These are phyloP conservation scores for Lipomyces lipofer DNA, from an alignment of 805 yeast genomes.

Conservation along the genomic window DNA sequence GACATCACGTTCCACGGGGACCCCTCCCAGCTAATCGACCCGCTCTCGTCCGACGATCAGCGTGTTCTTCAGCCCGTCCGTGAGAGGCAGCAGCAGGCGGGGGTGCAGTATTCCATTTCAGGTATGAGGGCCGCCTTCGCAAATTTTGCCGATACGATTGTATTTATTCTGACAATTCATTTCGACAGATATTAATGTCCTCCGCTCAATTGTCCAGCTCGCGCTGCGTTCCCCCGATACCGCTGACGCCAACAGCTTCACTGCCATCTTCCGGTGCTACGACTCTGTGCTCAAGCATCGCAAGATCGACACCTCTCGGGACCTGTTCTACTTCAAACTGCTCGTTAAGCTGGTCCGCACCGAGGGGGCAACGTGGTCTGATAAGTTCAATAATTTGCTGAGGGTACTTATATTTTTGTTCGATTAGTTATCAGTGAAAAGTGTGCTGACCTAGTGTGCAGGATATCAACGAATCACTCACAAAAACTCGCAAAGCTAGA, in stretches of 20 bases:
- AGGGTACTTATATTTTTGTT: conserved; percentile 1
- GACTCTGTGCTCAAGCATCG: conserved; percentile 24
- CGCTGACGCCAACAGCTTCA: conserved; percentile 15
- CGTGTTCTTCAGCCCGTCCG: conserved; percentile 13
- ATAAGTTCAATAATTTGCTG: conserved; percentile 21
- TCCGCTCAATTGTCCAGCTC: conserved; percentile 25
- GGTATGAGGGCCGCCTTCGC: no score
- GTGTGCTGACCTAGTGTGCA: background rate
- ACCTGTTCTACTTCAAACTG: conserved; percentile 22
- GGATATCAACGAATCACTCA: conserved; percentile 14
- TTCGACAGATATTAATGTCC: conserved; percentile 23
- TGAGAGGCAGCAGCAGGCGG: conserved; percentile 7
- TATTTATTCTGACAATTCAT: no score
- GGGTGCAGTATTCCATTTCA: conserved; percentile 11
- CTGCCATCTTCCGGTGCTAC: conserved; percentile 21
- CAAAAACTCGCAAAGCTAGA: conserved; percentile 11
- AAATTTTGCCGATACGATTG: no score
- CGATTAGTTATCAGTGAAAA: background rate
- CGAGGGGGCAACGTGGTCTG: conserved; percentile 25
- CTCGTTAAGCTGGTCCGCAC: conserved; percentile 23
- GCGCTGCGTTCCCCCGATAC: conserved; percentile 18
- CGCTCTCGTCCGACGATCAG: background rate
- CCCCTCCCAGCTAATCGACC: conserved; percentile 4
- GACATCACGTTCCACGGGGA: conserved; percentile 15
- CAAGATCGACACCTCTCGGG: conserved; percentile 22